Evolutionary conservation across 352 stramenopile genomes (phyloP), one percentile per base, ranked within the genome.

Genomic region (Globisporangium rhizosaccharum): DNA sequence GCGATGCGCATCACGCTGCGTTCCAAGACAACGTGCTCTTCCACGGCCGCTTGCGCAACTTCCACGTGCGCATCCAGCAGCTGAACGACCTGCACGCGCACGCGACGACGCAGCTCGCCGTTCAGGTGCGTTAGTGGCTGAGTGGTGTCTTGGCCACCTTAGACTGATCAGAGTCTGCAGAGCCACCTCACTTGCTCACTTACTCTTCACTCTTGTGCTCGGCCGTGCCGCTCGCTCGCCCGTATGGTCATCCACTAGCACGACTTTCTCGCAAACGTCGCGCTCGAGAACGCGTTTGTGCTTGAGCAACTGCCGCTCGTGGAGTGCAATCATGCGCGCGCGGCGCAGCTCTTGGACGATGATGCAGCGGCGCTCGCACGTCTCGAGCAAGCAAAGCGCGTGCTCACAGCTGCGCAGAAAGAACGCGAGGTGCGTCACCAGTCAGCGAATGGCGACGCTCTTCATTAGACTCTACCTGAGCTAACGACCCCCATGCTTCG

Each of bases 11-110:
- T 44, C 69, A 66, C 23, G 79, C 83, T 1, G 61, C 74, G 1
- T 78, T 86, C 44, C 73, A 86, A 18, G 77, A 91, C 39, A 72
- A 87, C 45, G 63, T 93, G 25, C 50, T 90, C 1, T 88, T 83
- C 18, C 79, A 90, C 30, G 83, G 77, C 3, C 74, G 83, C 14
- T 61, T 93, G 12, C 70, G 73, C 30, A 90, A 90, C 50, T 91
- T 81, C 15, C 72, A 78, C 37, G 84, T 84, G 55, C 77, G 81
- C 2, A 79, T 91, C 25, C 59, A 75, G 1, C 81, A 88, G 46
- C 61, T 93, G 2, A 72, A 71, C 10, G 69, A 65, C 0, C 59
- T 84, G 17, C 73, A 82, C 17, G 55, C 51, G 1, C 63, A 76
- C 12, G 72, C 62, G 2, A 82, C 59, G 0, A 74, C 68, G 26